Conservation (phyloP, 192 early-diverging fungal species). For the Umbelopsis vinacea region DNA sequence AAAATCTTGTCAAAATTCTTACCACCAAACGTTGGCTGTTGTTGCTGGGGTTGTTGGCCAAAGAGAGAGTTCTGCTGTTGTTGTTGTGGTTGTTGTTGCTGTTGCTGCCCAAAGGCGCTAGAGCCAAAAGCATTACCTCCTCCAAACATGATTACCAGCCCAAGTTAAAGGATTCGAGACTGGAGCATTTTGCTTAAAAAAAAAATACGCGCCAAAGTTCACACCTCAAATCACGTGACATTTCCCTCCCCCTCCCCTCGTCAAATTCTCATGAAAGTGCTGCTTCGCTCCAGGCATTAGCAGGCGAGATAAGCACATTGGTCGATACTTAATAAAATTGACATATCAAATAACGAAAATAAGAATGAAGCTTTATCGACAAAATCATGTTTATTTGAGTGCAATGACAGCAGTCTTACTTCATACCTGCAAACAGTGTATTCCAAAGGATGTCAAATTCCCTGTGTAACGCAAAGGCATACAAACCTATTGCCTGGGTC, state of each 20-base stretch:
- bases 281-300: no score
- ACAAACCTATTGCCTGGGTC: no score
- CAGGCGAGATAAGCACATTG: no score
- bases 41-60: conserved; percentile 34
- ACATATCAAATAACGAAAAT: no score
- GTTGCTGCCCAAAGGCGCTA: conserved; percentile 28
- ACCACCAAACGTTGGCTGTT: conserved; percentile 32
- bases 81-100: conserved; percentile 23
- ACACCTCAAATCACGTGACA: no score
- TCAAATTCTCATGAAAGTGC: no score
- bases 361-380: no score
- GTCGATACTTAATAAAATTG: no score
- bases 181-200: conserved; percentile 1
- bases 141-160: conserved; percentile 11
- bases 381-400: no score
- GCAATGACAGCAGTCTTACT: no score
- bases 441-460: not conserved
- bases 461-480: not conserved
- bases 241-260: no score
- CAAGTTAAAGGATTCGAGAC: not conserved
- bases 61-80: conserved; percentile 26
- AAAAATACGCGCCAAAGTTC: conserved; percentile 16
- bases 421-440: no score
- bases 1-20: not conserved
- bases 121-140: conserved; percentile 24